Percentiles rank a stretch among this genome's conserved stretches.
phyloP scores from a whole-genome alignment of 2,329 filamentous ascomycete species.

The Tolypocladium endophyticum region DNA sequence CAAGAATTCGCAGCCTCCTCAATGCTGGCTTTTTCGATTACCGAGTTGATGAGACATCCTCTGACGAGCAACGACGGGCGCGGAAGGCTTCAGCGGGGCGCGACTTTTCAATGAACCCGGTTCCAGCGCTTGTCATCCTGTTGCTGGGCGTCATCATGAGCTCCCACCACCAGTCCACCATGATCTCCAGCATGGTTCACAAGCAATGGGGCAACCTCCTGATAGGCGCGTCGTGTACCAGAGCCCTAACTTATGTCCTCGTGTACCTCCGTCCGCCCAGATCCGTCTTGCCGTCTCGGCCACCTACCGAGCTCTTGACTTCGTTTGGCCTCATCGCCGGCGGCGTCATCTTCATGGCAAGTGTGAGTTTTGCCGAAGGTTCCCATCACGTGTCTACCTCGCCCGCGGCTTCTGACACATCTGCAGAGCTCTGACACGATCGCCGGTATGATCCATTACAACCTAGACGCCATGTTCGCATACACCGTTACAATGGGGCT shows the following conservation, averaged over 20 bases:
- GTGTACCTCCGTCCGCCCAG: conserved; percentile 71
- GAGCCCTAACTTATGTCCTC: conserved; percentile 69
- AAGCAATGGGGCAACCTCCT: conserved; percentile 87
- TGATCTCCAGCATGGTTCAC: conserved; percentile 86
- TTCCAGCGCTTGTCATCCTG: conserved; percentile 78
- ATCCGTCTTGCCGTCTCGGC: conserved; percentile 70
- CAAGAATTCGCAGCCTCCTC: conserved; percentile 54
- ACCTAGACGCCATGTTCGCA: conserved; percentile 83
- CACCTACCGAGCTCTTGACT: conserved; percentile 80
- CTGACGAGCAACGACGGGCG: conserved; percentile 39
- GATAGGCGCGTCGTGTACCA: conserved; percentile 67
- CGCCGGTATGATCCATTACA: conserved; percentile 61
- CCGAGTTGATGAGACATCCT: conserved; percentile 19
- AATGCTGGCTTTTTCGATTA: conserved; percentile 38
- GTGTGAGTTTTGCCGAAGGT: conserved; percentile 41
- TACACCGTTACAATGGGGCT: conserved; percentile 83
- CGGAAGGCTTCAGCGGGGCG: conserved; percentile 53
- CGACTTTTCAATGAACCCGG: conserved; percentile 70
- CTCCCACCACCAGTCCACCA: conserved; percentile 73
- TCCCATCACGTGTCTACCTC: background rate
- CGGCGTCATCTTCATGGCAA: conserved; percentile 86
- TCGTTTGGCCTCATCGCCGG: conserved; percentile 81
- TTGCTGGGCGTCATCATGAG: conserved; percentile 92
- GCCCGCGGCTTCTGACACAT: conserved; percentile 7
- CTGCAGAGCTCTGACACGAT: conserved; percentile 65